A percentile compares a stretch with the other conserved stretches of the same genome.
These are phyloP conservation scores for Sarocladiaceae sp. DNA, from an alignment of 2,329 filamentous ascomycete species.

Conservation along the genomic window DNA sequence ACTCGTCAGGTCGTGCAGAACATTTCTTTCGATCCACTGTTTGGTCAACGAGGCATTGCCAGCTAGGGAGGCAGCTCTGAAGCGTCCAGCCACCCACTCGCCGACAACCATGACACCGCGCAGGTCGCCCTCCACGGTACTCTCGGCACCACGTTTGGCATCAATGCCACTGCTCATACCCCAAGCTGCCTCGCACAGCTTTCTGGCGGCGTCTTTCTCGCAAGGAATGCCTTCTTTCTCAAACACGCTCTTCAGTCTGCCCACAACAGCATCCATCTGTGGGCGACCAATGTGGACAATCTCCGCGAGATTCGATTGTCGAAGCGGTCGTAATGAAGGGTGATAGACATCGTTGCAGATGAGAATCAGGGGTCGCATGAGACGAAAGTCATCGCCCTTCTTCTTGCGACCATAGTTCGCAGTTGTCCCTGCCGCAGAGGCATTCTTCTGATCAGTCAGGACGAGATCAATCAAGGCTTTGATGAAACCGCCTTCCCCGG, in stretches of 20 bases:
- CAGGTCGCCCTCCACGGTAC: constrained; percentile 65
- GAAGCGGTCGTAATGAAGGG: constrained; percentile 74
- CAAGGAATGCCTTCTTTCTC: constrained; percentile 82
- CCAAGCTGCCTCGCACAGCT: constrained; percentile 78
- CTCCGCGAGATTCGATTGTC: constrained; percentile 80
- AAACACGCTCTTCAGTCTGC: constrained; percentile 76
- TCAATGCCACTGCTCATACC: constrained; percentile 69
- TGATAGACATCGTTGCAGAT: constrained; percentile 99
- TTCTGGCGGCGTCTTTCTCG: constrained; percentile 82
- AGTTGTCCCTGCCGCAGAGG: neutral
- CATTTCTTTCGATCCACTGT: constrained; percentile 69
- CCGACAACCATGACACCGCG: constrained; percentile 79
- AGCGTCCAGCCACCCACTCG: constrained; percentile 75
- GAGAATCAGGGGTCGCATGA: constrained; percentile 82
- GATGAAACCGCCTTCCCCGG: constrained; percentile 89
- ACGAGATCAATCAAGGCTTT: constrained; percentile 91
- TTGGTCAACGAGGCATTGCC: constrained; percentile 52
- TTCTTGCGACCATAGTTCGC: constrained; percentile 44
- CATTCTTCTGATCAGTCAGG: constrained; percentile 76
- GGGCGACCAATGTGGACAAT: constrained; percentile 89
- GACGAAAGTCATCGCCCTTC: constrained; percentile 79
- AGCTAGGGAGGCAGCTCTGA: constrained; percentile 43
- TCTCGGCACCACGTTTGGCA: constrained; percentile 60
- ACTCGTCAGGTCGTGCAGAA: constrained; percentile 61
- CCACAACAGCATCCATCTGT: constrained; percentile 76